These are phyloP conservation scores for Tetracladium marchalianum DNA, from an alignment of 495 filamentous ascomycete species.

Conservation along the genomic window DNA sequence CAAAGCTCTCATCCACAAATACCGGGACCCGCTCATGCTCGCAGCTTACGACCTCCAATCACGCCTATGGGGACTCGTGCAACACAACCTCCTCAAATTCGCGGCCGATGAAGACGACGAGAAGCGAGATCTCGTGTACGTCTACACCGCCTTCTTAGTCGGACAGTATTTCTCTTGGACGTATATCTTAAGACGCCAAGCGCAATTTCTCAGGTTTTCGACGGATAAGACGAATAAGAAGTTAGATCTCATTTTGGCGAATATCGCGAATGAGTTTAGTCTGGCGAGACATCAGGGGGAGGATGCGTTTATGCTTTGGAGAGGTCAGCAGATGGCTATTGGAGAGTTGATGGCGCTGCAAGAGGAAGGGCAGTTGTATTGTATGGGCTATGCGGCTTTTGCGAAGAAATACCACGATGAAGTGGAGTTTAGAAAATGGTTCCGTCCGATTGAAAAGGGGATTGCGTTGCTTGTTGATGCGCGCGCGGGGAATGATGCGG, in stretches of 20 bases:
- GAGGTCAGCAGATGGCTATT: conserved; percentile 12
- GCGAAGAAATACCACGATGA: conserved; percentile 2
- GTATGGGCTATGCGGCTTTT: conserved; percentile 11
- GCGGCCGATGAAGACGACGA: conserved; percentile 2
- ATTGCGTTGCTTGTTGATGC: conserved; percentile 1
- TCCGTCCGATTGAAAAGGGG: conserved; percentile 6
- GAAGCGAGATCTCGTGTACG: conserved; percentile 7
- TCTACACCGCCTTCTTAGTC: conserved; percentile 12
- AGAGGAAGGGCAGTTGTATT: conserved; percentile 8
- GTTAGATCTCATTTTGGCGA: conserved; percentile 7
- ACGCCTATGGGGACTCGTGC: conserved; percentile 8
- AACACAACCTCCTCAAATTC: conserved; percentile 1
- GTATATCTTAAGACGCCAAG: conserved; percentile 9
- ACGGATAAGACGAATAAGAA: conserved; percentile 9
- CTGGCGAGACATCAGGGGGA: conserved; percentile 2
- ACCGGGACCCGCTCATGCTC: conserved; percentile 9
- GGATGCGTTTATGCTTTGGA: conserved; percentile 12
- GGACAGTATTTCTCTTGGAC: conserved; percentile 12
- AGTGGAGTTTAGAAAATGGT: conserved; percentile 6
- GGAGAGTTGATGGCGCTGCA: conserved; percentile 11
- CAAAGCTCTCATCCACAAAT: conserved; percentile 12
- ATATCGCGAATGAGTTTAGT: conserved; percentile 5
- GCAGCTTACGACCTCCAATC: conserved; percentile 9
- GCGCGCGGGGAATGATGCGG: neutral
- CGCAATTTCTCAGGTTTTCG: conserved; percentile 9